These are phyloP conservation scores for Acacia confusa DNA, from an alignment of 306 rosid genomes.

Conservation along the genomic window DNA sequence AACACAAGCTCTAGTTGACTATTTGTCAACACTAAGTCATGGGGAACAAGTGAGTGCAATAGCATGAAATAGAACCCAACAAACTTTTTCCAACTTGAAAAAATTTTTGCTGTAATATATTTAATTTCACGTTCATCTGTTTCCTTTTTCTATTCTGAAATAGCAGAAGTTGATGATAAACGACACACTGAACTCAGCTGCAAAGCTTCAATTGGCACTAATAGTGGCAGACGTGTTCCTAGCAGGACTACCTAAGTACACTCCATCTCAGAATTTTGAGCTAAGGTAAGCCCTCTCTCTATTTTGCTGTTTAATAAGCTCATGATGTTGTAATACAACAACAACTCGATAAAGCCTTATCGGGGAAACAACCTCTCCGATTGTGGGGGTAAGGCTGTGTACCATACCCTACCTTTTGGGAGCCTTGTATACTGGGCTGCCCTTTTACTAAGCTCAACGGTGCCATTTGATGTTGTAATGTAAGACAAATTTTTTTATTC, in stretches of 20 bases:
- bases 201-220: slow-evolving; percentile 73
- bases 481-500: not conserved
- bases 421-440: too few relatives aligned
- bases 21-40: slow-evolving; percentile 58
- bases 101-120: not conserved
- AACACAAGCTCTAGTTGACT: slow-evolving; percentile 78
- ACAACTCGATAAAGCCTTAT: too few relatives aligned
- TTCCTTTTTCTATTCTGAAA: slow-evolving; percentile 1
- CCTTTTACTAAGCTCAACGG: too few relatives aligned
- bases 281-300: slow-evolving; percentile 44
- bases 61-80: slow-evolving; percentile 11
- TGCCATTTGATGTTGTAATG: not conserved
- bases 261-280: slow-evolving; percentile 61
- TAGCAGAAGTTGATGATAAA: slow-evolving; percentile 72
- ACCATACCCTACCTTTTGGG: too few relatives aligned
- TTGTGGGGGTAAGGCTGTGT: too few relatives aligned
- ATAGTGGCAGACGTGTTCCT: slow-evolving; percentile 66
- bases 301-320: not conserved
- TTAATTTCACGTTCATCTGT: not conserved
- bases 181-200: slow-evolving; percentile 55
- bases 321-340: not conserved
- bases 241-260: slow-evolving; percentile 52
- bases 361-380: too few relatives aligned
- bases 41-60: slow-evolving; percentile 66
- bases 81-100: not conserved